Conservation (phyloP, 495 filamentous ascomycete genomes). For the Sporormia fimetaria region DNA sequence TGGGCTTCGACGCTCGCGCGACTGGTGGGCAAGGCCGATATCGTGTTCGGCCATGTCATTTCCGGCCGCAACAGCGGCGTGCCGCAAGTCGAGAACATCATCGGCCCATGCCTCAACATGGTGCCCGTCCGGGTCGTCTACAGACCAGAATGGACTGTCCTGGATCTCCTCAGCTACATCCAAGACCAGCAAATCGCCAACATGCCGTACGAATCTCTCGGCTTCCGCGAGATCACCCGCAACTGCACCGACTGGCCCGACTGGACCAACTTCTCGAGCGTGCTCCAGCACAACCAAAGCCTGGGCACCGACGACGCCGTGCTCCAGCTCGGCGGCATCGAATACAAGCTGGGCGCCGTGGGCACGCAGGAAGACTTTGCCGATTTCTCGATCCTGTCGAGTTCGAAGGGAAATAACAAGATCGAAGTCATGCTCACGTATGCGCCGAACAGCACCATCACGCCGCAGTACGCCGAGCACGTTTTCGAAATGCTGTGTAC, state of each 20-base stretch:
- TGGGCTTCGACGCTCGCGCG: constrained; percentile 46
- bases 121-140: constrained; percentile 47
- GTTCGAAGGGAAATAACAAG: constrained; percentile 33
- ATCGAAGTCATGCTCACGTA: constrained; percentile 39
- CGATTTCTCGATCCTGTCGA: constrained; percentile 42
- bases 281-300: constrained; percentile 25
- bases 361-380: constrained; percentile 43
- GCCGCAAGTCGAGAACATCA: constrained; percentile 42
- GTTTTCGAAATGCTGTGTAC: constrained; percentile 43
- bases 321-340: constrained; percentile 33
- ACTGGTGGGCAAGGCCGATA: constrained; percentile 39
- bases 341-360: constrained; percentile 40
- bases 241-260: constrained; percentile 31
- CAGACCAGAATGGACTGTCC: constrained; percentile 37
- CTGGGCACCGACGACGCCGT: constrained; percentile 10
- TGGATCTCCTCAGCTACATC: constrained; percentile 43
- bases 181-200: constrained; percentile 50
- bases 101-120: constrained; percentile 50
- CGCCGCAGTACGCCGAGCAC: constrained; percentile 33
- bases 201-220: constrained; percentile 42
- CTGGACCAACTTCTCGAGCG: constrained; percentile 22
- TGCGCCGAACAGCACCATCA: constrained; percentile 37
- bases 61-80: constrained; percentile 46
- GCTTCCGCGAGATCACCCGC: constrained; percentile 28
- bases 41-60: constrained; percentile 46